phyloP scores from a whole-genome alignment of 2,329 filamentous ascomycete species.

The Pyrenophora teres region DNA sequence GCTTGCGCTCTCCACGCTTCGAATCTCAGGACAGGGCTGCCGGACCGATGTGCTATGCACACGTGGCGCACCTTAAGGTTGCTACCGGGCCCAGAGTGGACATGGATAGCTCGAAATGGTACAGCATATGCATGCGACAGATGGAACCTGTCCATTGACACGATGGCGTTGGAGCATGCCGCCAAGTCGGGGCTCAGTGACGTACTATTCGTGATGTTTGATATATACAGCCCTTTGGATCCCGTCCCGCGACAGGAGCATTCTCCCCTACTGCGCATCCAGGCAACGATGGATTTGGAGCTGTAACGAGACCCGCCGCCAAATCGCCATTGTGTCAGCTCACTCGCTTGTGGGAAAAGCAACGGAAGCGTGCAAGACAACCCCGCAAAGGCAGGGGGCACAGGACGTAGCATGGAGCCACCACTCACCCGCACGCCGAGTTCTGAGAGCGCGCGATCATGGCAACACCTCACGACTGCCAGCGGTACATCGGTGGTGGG shows the following conservation, averaged over 20 bases:
- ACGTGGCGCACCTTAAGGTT: slow-evolving; percentile 12
- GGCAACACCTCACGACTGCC: slow-evolving; percentile 55
- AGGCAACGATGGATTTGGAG: neutral
- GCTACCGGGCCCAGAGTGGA: slow-evolving; percentile 3
- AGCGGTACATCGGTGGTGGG: slow-evolving; percentile 44
- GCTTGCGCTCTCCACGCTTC: neutral
- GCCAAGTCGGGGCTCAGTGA: slow-evolving; percentile 23
- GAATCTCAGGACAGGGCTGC: neutral
- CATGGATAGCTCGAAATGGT: slow-evolving; percentile 13
- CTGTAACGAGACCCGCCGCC: slow-evolving; percentile 6
- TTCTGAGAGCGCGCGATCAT: slow-evolving; percentile 47
- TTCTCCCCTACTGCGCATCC: neutral
- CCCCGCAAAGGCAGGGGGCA: slow-evolving; percentile 10
- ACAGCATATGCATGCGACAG: slow-evolving; percentile 14
- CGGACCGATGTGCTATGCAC: slow-evolving; percentile 11
- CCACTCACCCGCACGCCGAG: slow-evolving; percentile 43
- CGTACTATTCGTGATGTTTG: slow-evolving; percentile 11
- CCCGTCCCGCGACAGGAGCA: neutral
- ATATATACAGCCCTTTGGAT: neutral
- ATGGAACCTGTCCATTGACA: slow-evolving; percentile 19
- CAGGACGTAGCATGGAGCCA: slow-evolving; percentile 31
- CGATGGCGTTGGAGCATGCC: slow-evolving; percentile 14
- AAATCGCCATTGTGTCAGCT: neutral
- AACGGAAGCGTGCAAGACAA: slow-evolving; percentile 7
- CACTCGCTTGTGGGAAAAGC: slow-evolving; percentile 19